Evolutionary conservation across 2,329 filamentous ascomycete genomes (phyloP), one percentile per base, ranked within the genome.

Genomic region (Tolypocladium nubicola): DNA sequence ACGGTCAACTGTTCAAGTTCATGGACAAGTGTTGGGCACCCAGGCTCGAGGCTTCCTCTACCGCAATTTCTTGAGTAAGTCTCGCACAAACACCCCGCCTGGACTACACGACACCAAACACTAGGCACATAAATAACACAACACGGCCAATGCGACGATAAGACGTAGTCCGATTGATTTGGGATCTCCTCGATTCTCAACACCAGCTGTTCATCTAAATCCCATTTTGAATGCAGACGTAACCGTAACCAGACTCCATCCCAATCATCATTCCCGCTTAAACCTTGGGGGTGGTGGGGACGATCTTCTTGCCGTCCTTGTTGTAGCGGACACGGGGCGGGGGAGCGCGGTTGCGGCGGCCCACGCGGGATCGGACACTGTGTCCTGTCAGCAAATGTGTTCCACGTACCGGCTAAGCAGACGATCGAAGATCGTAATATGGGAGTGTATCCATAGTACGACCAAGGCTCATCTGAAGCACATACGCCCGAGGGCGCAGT

Each of bases 291-390:
- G 67, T 54, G 74, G 88, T 88, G 67, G 93, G 91, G 77, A 87
- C 88, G 76, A 99, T 87, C 89, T 99, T 99, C 91, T 99, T 99
- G 84, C 92, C 93, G 75, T 99, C 94, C 88, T 97, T 97, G 89
- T 99, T 99, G 90, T 96, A 99, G 73, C 94, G 85, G 73, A 99
- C 92, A 76, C 94, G 87, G 74, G 94, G 94, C 69, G 94, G 94
- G 72, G 94, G 95, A 72, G 93, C 93, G 78, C 94, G 90, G 90
- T 99, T 99, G 81, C 94, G 94, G 78, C 94, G 93, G 72, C 95
- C 94, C 75, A 89, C 92, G 69, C 89, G 86, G 68, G 94, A 99
- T 73, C 94, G 94, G 77, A 99, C 94, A 87, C 94, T 97, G 71
- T 67, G 59, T 57, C 57, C 55, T 70, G 77, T 82, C 72, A 79